Base-by-base conservation (phyloP, 768 basidiomycete genomes). In the Cytidiella melzeri region DNA sequence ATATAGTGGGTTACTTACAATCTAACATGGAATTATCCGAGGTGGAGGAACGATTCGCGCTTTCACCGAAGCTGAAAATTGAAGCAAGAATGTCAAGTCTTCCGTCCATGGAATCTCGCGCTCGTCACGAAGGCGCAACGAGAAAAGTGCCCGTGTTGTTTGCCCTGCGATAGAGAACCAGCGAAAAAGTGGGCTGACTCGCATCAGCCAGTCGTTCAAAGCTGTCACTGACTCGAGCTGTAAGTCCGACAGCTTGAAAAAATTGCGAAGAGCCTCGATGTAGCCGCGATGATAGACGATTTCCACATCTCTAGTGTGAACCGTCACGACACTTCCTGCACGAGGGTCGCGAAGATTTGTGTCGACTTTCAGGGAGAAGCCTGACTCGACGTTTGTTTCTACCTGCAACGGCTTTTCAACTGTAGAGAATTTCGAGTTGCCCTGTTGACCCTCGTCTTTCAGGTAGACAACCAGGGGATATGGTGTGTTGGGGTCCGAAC, bases 281-380 rank as follows among this genome's bases (percentile, higher is more conserved):
- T 95, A 97, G 23, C 90, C 92, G 59, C 74, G 81, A 62, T 97
- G 92, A 62, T 99, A 99, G 37, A 99, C 88, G 54, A 99, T 87
- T 67, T 98, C 95, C 83, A 95, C 87, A 59, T 94, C 87, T 10
- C 90, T 81, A 87, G 96, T 87, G 50, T 83, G 84, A 41, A 94
- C 79, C 11, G 87, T 88, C 47, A 99, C 71, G 1, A 87, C 90
- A 58, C 78, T 95, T 62, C 98, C 95, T 21, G 96, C 92, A 38
- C 90, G 81, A 45, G 85, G 82, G 63, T 96, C 92, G 36, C 96
- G 70, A 5, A 95, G 96, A 55, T 88, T 92, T 49, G 83, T 84
- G 68, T 98, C 96, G 56, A 93, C 87, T 62, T 89, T 91, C 59
- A 94, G 70, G 57, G 80, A 88, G 67, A 99, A 92, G 6, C 78